These are phyloP conservation scores for Lactarius psammicola DNA, from an alignment of 768 basidiomycete species.

Conservation along the genomic window DNA sequence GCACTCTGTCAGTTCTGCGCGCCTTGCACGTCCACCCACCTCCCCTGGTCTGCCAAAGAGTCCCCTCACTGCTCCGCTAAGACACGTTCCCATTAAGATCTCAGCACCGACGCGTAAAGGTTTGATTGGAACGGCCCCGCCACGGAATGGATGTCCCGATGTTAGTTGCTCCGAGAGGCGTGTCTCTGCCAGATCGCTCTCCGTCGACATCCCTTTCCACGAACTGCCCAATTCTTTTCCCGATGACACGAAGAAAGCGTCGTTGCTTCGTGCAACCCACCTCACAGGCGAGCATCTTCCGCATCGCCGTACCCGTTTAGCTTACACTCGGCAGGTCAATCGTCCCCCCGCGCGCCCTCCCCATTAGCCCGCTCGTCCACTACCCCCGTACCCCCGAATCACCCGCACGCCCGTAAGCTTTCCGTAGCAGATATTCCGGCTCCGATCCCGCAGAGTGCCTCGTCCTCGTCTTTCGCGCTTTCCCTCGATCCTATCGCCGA, in stretches of 20 bases:
- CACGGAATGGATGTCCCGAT: slow-evolving; percentile 31
- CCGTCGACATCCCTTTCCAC: slow-evolving; percentile 56
- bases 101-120: slow-evolving; percentile 43
- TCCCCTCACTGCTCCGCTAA: slow-evolving; percentile 38
- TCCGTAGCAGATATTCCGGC: slow-evolving; percentile 42
- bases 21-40: slow-evolving; percentile 77
- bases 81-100: slow-evolving; percentile 21
- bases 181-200: slow-evolving; percentile 52
- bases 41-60: slow-evolving; percentile 64
- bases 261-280: slow-evolving; percentile 21
- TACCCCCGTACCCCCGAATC: slow-evolving; percentile 47
- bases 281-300: slow-evolving; percentile 11
- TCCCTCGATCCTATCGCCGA: slow-evolving; percentile 40
- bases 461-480: slow-evolving; percentile 36
- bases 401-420: slow-evolving; percentile 77
- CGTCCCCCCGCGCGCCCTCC: slow-evolving; percentile 33
- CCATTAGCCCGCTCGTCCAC: slow-evolving; percentile 49
- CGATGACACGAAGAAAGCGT: slow-evolving; percentile 18
- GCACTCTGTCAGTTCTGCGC: slow-evolving; percentile 82
- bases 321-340: slow-evolving; percentile 11
- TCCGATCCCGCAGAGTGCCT: slow-evolving; percentile 33
- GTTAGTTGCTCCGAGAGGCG: slow-evolving; percentile 26
- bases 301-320: background rate
- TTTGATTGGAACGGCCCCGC: slow-evolving; percentile 47
- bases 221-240: slow-evolving; percentile 38